A percentile compares a stretch with the other conserved stretches of the same genome.
These are phyloP conservation scores for Nitzschia sp. DNA, from an alignment of 108 stramenopile genomes.

Conservation along the genomic window DNA sequence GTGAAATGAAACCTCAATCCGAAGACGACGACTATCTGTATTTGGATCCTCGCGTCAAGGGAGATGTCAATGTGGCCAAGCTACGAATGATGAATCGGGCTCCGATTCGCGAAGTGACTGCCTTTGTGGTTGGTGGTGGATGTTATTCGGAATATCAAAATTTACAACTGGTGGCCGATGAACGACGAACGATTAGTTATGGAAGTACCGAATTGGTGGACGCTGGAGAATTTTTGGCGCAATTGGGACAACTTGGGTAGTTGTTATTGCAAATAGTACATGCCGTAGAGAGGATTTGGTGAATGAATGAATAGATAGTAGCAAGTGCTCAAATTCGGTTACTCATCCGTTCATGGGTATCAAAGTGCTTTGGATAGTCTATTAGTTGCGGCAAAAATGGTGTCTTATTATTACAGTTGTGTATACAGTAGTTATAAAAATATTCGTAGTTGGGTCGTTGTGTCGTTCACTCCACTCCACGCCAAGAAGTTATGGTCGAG, in stretches of 20 bases:
- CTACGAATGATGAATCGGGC: slow-evolving; percentile 67
- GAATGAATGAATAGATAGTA: no score
- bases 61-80: slow-evolving; percentile 77
- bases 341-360: no score
- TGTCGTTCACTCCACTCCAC: no score
- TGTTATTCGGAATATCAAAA: slow-evolving; percentile 98
- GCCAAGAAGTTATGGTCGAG: no score
- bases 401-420: no score
- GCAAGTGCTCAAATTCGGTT: no score
- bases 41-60: slow-evolving; percentile 92
- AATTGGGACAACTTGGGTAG: slow-evolving; percentile 73
- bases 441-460: no score
- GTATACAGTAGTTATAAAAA: no score
- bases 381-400: no score
- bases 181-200: slow-evolving; percentile 84
- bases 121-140: slow-evolving; percentile 96
- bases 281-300: no score
- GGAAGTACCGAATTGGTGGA: slow-evolving; percentile 93
- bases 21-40: slow-evolving; percentile 96
- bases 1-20: slow-evolving; percentile 84
- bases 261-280: no score
- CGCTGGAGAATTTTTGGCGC: slow-evolving; percentile 75
- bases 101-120: slow-evolving; percentile 85
- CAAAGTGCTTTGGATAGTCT: no score
- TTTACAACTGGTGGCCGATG: slow-evolving; percentile 88